Conservation (phyloP, 2,329 filamentous ascomycete genomes). For the Fusarium kyushuense region DNA sequence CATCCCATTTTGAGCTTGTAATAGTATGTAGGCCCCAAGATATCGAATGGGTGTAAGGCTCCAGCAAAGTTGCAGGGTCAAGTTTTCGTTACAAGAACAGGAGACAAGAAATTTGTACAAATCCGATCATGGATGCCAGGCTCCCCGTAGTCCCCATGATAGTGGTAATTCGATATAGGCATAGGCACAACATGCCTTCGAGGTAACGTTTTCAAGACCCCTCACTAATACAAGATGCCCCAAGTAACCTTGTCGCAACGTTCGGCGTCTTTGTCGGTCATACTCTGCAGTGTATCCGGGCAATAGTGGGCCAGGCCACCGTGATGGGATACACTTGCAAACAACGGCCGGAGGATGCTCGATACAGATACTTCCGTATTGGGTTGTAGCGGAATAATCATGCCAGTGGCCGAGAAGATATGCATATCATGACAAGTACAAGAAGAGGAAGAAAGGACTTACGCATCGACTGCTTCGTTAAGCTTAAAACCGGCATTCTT, state of each 20-base stretch:
- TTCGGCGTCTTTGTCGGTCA: constrained; percentile 55
- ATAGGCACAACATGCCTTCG: constrained; percentile 9
- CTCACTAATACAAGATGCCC: constrained; percentile 38
- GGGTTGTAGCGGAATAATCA: constrained; percentile 12
- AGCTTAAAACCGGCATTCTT: constrained; percentile 63
- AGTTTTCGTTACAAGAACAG: constrained; percentile 4
- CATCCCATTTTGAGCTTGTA: constrained; percentile 52
- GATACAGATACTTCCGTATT: constrained; percentile 28
- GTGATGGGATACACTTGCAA: constrained; percentile 25
- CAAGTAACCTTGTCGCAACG: constrained; percentile 49
- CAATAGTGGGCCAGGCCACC: constrained; percentile 49
- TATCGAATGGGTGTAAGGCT: constrained; percentile 6
- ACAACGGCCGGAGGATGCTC: constrained; percentile 20
- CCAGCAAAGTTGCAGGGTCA: constrained; percentile 2
- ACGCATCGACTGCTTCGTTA: constrained; percentile 68
- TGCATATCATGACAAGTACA: constrained; percentile 28
- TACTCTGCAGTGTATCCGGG: constrained; percentile 52
- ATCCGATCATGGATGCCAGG: constrained; percentile 6
- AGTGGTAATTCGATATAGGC: constrained; percentile 7
- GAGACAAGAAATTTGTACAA: constrained; percentile 9
- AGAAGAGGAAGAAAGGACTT: constrained; percentile 55
- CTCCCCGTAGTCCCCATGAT: constrained; percentile 4
- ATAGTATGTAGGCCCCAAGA: constrained; percentile 7
- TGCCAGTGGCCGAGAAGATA: constrained; percentile 4
- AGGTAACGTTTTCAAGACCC: constrained; percentile 30